Evolutionary conservation across 2,329 filamentous ascomycete genomes (phyloP).

Genomic region (Pleomassaria siparia): DNA sequence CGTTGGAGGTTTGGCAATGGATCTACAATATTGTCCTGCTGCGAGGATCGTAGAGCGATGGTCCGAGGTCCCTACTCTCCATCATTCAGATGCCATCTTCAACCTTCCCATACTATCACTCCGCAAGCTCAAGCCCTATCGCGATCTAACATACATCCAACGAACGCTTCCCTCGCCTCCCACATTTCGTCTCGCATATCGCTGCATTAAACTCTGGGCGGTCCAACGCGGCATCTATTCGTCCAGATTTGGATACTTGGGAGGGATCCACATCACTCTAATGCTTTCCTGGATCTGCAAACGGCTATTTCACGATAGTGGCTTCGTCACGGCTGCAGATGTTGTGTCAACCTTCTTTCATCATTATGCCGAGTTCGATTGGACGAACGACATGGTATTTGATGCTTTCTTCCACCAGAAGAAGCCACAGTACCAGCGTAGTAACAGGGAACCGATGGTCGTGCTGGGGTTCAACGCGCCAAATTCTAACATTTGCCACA

Average conservation of each 20-base stretch:
- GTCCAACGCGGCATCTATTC: constrained; percentile 64
- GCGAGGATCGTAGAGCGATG: constrained; percentile 55
- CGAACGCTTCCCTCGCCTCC: constrained; percentile 61
- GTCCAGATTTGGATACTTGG: constrained; percentile 65
- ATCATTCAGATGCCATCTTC: constrained; percentile 57
- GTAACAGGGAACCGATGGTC: constrained; percentile 61
- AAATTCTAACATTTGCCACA: constrained; percentile 60
- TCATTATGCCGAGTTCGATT: constrained; percentile 64
- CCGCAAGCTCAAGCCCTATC: constrained; percentile 63
- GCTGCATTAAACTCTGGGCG: constrained; percentile 65
- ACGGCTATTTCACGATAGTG: constrained; percentile 28
- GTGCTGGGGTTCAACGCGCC: constrained; percentile 65
- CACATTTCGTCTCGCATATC: constrained; percentile 61
- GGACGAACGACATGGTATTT: constrained; percentile 56
- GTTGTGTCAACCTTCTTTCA: constrained; percentile 63
- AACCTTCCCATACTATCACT: constrained; percentile 58
- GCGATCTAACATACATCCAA: constrained; percentile 63
- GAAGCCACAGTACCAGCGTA: constrained; percentile 53
- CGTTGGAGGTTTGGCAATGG: constrained; percentile 59
- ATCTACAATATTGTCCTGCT: constrained; percentile 68
- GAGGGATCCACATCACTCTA: constrained; percentile 65
- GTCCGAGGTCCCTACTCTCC: constrained; percentile 44
- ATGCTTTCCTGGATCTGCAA: constrained; percentile 65
- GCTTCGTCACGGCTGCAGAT: constrained; percentile 50
- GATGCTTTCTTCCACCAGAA: constrained; percentile 59